Evolutionary conservation across 73 alveolate genomes (phyloP).

Genomic region (Stentor roeselii): DNA sequence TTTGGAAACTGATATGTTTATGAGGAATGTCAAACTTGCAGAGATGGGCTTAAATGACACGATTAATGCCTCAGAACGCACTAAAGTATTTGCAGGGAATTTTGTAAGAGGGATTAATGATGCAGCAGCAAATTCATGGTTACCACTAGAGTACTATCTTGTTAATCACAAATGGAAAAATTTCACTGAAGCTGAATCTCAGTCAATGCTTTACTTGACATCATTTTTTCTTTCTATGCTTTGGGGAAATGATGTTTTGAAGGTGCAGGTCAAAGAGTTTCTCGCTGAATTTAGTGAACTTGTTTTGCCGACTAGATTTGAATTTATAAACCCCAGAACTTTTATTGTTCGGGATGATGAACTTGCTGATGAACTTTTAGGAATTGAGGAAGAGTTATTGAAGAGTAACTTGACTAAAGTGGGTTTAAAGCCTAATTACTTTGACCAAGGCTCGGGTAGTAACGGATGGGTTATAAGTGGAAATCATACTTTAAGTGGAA

Average conservation of each 20-base stretch:
- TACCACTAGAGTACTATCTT: constrained; percentile 83
- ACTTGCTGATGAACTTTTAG: constrained; percentile 18
- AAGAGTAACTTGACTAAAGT: not conserved
- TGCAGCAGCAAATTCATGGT: constrained; percentile 49
- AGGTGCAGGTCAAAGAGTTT: not conserved
- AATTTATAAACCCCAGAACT: constrained; percentile 26
- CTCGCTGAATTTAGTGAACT: not conserved
- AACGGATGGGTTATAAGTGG: constrained; percentile 93
- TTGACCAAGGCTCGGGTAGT: constrained; percentile 31
- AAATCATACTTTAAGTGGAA: constrained; percentile 85
- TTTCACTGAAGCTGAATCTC: constrained; percentile 71
- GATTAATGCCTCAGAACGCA: constrained; percentile 47
- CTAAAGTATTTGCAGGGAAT: constrained; percentile 39
- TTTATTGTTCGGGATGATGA: constrained; percentile 52
- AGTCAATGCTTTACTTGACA: constrained; percentile 50
- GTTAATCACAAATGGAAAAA: constrained; percentile 57
- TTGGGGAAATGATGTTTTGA: constrained; percentile 34
- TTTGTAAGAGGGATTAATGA: constrained; percentile 90
- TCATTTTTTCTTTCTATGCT: constrained; percentile 30
- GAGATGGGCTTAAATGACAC: constrained; percentile 54
- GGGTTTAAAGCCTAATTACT: constrained; percentile 33
- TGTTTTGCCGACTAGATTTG: constrained; percentile 26
- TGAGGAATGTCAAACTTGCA: constrained; percentile 71
- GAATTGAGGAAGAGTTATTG: not conserved
- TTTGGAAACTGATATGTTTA: constrained; percentile 71